A percentile compares a stretch with the other conserved stretches of the same genome.
These are phyloP conservation scores for Alternaria metachromatica DNA, from an alignment of 2,329 filamentous ascomycete genomes.

Conservation along the genomic window DNA sequence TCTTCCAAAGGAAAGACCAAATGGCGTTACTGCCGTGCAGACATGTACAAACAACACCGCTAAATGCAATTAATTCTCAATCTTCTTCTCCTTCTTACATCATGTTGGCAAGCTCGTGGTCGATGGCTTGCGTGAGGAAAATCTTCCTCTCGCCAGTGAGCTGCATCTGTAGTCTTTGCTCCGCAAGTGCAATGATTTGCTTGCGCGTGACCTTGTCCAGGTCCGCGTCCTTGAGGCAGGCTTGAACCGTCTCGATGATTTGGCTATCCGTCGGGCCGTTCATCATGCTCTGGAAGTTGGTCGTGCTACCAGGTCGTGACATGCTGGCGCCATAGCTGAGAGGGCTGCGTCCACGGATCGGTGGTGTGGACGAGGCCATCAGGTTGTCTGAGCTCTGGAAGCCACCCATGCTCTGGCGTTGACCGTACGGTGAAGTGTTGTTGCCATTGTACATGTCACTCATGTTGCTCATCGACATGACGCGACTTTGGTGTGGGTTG, in stretches of 20 bases:
- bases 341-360: slow-evolving; percentile 56
- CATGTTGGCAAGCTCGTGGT: slow-evolving; percentile 93
- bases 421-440: slow-evolving; percentile 47
- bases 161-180: slow-evolving; percentile 91
- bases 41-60: slow-evolving; percentile 22
- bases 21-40: slow-evolving; percentile 14
- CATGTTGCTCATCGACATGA: slow-evolving; percentile 67
- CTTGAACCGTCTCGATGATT: slow-evolving; percentile 84
- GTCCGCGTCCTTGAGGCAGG: slow-evolving; percentile 85
- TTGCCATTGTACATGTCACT: slow-evolving; percentile 47
- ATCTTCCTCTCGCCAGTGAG: slow-evolving; percentile 82
- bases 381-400: slow-evolving; percentile 52
- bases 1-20: slow-evolving; percentile 8
- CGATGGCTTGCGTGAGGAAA: slow-evolving; percentile 93
- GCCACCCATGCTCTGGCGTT: slow-evolving; percentile 51
- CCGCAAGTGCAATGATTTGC: slow-evolving; percentile 82
- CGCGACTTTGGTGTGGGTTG: slow-evolving; percentile 62
- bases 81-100: slow-evolving; percentile 52
- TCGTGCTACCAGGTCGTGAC: slow-evolving; percentile 61
- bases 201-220: slow-evolving; percentile 99
- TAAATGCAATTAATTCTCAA: slow-evolving; percentile 25
- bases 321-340: slow-evolving; percentile 54
- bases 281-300: slow-evolving; percentile 64
- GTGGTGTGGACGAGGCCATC: slow-evolving; percentile 45
- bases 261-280: slow-evolving; percentile 77